Evolutionary conservation across 163 green algal species (phyloP), one percentile per base, ranked within the genome.

Genomic region (Botryococcus braunii): DNA sequence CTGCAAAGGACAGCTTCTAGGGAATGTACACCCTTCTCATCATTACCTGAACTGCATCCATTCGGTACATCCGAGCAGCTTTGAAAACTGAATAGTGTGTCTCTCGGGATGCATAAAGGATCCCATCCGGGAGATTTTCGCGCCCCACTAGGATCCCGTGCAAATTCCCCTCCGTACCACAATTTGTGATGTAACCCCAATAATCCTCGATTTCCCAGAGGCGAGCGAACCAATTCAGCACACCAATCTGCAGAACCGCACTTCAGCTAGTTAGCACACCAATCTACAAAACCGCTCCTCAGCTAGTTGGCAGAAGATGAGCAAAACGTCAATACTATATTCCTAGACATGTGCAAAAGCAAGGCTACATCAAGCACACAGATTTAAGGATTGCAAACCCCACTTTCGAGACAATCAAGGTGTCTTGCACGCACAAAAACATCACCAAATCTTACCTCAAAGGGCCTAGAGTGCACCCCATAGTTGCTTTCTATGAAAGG

Each of bases 171-270:
- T 98, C 92, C 21, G 92, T 98, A 71, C 92, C 92, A 72, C 91
- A 98, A 77, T 96, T 98, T 61, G 92, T 98, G 74, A 98, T 94
- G 84, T 98, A 98, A 47, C 92, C 92, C 90, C 93, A 98, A 76
- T 95, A 97, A 40, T 96, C 92, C 35, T 93, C 78, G 59, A 98
- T 95, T 73, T 98, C 89, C 92, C 92, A 98, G 35, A 98, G 79
- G 58, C 81, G 77, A 2, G 92, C 92, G 86, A 98, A 98, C 92
- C 92, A 98, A 70, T 97, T 86, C 32, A 98, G 82, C 55, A 97
- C 92, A 34, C 93, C 92, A 34, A 98, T 88, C 85, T 91, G 77
- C 38, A 43, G 7, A 34, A n/a, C 5, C 29, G 9, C 52, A 62
- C 11, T 17, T 27, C 8, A 11, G 52, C 58, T 29, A 4, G 40